Evolutionary conservation across 306 rosid genomes (phyloP).

Genomic region (Amphicarpaea edgeworthii): DNA sequence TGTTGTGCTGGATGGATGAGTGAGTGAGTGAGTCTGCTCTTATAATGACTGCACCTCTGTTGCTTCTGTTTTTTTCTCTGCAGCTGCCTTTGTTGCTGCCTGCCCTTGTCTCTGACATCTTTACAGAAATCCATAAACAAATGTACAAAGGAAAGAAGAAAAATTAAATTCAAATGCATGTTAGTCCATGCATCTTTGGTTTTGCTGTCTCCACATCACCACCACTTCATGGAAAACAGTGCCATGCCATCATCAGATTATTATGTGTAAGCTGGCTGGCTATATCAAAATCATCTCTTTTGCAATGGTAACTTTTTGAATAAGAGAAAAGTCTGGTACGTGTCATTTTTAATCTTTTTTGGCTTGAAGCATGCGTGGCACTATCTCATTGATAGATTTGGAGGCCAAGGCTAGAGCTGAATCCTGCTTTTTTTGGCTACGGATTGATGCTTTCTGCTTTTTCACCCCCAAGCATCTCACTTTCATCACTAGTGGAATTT

Average conservation of each 20-base stretch:
- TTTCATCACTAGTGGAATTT: constrained; percentile 46
- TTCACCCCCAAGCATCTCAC: constrained; percentile 29
- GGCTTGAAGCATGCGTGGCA: constrained; percentile 50
- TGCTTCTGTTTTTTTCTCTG: constrained; percentile 68
- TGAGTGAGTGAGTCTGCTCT: constrained; percentile 67
- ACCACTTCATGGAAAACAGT: constrained; percentile 54
- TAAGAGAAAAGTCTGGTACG: constrained; percentile 53
- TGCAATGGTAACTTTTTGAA: constrained; percentile 49
- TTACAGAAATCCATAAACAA: constrained; percentile 64
- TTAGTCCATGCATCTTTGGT: constrained; percentile 57
- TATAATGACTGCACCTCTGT: constrained; percentile 90
- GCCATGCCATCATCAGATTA: constrained; percentile 52
- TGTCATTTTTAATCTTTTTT: constrained; percentile 50
- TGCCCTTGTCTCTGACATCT: constrained; percentile 77
- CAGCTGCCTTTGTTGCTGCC: constrained; percentile 72
- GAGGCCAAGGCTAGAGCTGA: constrained; percentile 51
- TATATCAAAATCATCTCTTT: constrained; percentile 41
- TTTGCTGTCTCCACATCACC: constrained; percentile 60
- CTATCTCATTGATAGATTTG: constrained; percentile 57
- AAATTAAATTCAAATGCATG: constrained; percentile 51
- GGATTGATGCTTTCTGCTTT: constrained; percentile 43
- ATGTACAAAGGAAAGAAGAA: constrained; percentile 40
- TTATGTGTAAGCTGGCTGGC: constrained; percentile 53
- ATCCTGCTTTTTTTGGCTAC: constrained; percentile 46
- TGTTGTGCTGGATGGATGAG: constrained; percentile 53